Conservation (phyloP, 805 yeast species). For the Yamadazyma laniorum region DNA sequence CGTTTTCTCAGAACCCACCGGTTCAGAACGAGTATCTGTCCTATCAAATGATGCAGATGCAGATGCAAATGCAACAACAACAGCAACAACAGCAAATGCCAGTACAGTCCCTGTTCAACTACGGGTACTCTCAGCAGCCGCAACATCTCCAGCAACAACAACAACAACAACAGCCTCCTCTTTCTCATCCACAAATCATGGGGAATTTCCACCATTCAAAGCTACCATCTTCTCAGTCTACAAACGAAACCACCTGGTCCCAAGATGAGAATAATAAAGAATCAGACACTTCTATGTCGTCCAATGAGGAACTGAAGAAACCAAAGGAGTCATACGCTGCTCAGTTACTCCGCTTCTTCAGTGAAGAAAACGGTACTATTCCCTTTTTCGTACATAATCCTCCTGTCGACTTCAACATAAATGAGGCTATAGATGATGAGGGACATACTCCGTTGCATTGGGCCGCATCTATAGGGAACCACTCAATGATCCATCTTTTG, state of each 20-base stretch:
- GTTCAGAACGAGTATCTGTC: neutral
- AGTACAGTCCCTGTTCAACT: constrained; percentile 3
- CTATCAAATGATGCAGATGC: neutral
- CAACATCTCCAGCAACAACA: constrained; percentile 18
- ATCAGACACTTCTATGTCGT: constrained; percentile 40
- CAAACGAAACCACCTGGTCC: constrained; percentile 46
- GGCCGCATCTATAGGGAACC: constrained; percentile 95
- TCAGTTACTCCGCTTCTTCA: constrained; percentile 40
- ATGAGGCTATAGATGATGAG: constrained; percentile 86
- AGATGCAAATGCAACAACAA: constrained; percentile 1
- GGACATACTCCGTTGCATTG: constrained; percentile 95
- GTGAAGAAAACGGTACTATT: constrained; percentile 44
- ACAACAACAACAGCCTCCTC: constrained; percentile 19
- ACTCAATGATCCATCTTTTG: constrained; percentile 71
- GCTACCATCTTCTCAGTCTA: constrained; percentile 32
- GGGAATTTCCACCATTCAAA: constrained; percentile 19
- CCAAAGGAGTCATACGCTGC: constrained; percentile 44
- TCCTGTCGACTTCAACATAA: constrained; percentile 62
- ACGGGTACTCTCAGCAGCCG: constrained; percentile 10
- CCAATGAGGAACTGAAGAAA: constrained; percentile 36
- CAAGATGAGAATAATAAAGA: constrained; percentile 39
- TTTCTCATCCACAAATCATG: constrained; percentile 18
- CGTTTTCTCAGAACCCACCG: constrained; percentile 1
- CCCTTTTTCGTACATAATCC: constrained; percentile 68
- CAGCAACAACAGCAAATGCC: constrained; percentile 19